Conservation (phyloP, 75 land plant species). For the Sequoiadendron giganteum region DNA sequence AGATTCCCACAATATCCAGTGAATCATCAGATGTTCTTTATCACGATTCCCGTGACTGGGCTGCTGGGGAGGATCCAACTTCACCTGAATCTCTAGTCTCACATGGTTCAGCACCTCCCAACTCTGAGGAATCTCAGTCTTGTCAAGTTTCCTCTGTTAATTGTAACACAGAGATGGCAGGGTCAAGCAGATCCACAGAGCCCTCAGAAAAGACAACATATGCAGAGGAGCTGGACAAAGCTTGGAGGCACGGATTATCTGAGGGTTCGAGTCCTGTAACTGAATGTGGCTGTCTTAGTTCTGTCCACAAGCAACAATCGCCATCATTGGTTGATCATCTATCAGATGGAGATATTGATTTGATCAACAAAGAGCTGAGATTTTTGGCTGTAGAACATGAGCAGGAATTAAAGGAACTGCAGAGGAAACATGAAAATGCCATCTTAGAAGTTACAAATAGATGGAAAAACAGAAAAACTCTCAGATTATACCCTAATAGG, state of each 20-base stretch:
- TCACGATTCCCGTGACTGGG: not conserved
- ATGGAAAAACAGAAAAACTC: slow-evolving; percentile 1
- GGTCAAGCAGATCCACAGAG: not conserved
- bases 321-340: not conserved
- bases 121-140: not conserved
- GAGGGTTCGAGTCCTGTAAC: slow-evolving; percentile 4
- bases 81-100: not conserved
- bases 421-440: slow-evolving; percentile 10
- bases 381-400: not conserved
- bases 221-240: not conserved
- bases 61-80: not conserved
- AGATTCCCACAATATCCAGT: slow-evolving; percentile 23
- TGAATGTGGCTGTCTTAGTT: not conserved
- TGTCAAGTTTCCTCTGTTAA: not conserved
- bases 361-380: slow-evolving; percentile 7
- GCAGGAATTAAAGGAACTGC: slow-evolving; percentile 9
- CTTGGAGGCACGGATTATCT: slow-evolving; percentile 8
- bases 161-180: not conserved
- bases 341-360: not conserved
- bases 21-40: slow-evolving; percentile 21
- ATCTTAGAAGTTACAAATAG: not conserved
- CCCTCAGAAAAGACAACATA: slow-evolving; percentile 2
- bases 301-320: not conserved
- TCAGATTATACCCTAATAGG: not conserved
- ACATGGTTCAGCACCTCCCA: not conserved